These are phyloP conservation scores for Alternaria conjuncta DNA, from an alignment of 2,329 filamentous ascomycete genomes.

Conservation along the genomic window DNA sequence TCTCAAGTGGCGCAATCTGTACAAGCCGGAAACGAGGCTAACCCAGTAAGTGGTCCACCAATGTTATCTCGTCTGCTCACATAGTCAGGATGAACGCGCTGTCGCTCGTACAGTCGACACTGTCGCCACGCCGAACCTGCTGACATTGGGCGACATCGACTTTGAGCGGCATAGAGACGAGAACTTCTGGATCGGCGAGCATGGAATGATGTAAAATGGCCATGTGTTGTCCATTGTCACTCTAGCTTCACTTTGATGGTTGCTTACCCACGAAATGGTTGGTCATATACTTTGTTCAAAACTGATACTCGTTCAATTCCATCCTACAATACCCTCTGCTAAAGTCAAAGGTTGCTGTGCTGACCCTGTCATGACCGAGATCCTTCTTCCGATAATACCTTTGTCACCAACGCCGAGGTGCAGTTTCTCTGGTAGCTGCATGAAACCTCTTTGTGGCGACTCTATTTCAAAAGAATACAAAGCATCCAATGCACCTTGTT, in stretches of 20 bases:
- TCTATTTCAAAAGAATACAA: slow-evolving; percentile 38
- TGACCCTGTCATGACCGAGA: slow-evolving; percentile 38
- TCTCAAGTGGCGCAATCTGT: too few relatives aligned
- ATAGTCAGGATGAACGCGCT: too few relatives aligned
- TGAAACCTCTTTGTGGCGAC: not conserved
- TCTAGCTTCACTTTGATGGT: not conserved
- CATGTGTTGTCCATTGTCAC: not conserved
- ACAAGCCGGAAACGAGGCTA: too few relatives aligned
- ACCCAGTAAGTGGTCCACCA: too few relatives aligned
- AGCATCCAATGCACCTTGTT: slow-evolving; percentile 11
- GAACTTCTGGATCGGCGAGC: too few relatives aligned
- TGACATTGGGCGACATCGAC: too few relatives aligned
- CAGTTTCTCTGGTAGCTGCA: slow-evolving; percentile 30
- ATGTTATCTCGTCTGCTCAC: too few relatives aligned
- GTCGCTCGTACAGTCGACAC: too few relatives aligned
- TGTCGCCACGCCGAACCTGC: too few relatives aligned
- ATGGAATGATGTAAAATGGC: too few relatives aligned
- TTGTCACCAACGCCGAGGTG: slow-evolving; percentile 40
- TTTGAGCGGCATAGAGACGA: too few relatives aligned
- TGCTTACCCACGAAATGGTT: fast-evolving
- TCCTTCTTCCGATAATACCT: slow-evolving; percentile 43
- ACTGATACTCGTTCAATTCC: slow-evolving; percentile 30
- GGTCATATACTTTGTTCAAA: fast-evolving
- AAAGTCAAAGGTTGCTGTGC: slow-evolving; percentile 24
- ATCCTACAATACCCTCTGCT: slow-evolving; percentile 44